Conservation (phyloP, 2,329 filamentous ascomycete genomes). For the Colletotrichum kahawae region DNA sequence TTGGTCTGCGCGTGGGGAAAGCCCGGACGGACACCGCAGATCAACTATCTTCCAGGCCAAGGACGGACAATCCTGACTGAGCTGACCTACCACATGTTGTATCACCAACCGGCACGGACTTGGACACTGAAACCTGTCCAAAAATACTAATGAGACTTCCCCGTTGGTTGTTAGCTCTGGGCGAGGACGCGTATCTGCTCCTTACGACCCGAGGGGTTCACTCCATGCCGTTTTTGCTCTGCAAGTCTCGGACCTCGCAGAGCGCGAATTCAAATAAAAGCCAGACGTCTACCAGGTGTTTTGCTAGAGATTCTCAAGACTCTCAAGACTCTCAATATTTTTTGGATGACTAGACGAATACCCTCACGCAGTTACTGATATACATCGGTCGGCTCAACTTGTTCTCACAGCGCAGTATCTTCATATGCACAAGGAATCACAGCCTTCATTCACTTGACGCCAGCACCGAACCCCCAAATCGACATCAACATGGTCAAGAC, state of each 20-base stretch:
- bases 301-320: not conserved
- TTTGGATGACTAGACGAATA: not conserved
- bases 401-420: not conserved
- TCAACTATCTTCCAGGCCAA: not conserved
- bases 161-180: not conserved
- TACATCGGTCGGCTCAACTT: not conserved
- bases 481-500: conserved; percentile 50
- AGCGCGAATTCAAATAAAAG: not conserved
- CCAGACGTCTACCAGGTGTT: not conserved
- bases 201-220: not conserved
- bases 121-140: conserved; percentile 12
- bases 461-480: not conserved
- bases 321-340: not conserved
- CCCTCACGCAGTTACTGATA: not conserved
- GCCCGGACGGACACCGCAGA: conserved; percentile 14
- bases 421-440: not conserved
- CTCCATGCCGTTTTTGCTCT: not conserved
- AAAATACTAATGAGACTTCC: conserved; percentile 4
- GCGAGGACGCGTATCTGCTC: not conserved
- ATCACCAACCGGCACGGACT: conserved; percentile 12
- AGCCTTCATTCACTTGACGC: not conserved
- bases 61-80: not conserved
- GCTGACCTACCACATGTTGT: conserved; percentile 13
- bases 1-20: conserved; percentile 15
- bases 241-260: not conserved